Evolutionary conservation across 805 yeast genomes (phyloP), one percentile per base, ranked within the genome.

Genomic region (Cyberlindnera bimundalis): DNA sequence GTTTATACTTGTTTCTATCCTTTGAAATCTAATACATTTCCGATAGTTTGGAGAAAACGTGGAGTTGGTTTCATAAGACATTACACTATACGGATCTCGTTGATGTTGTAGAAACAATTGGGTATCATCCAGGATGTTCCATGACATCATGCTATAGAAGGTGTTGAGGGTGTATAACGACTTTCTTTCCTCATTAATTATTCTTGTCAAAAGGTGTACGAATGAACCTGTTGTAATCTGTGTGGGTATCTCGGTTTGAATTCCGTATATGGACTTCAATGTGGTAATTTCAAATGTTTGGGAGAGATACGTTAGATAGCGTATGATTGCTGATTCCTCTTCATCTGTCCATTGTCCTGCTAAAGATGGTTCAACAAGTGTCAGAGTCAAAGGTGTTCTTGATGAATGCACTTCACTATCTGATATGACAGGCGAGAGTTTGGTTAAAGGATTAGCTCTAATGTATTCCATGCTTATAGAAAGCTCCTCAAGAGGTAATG

Each of bases 121-220:
- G 3, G 35, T 15, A 29, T 52, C 56, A 23, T 53, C 58, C 18
- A 42, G 35, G 18, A 48, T 41, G 24, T 47, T 48, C 55, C 52
- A 52, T 2, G 53, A 52, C 55, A 50, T 50, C 34, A 46, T 26
- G 2, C 48, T 33, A 6, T 44, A 44, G 5, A 52, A 37, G 13
- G 32, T 27, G 15, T 26, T 26, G 9, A 24, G 14, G 36, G 33
- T 26, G 32, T 32, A 9, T 30, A 6, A 15, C 20, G 30, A 4
- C 37, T 16, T 4, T 33, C 21, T 12, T 20, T 17, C 39, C 15
- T 14, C 28, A 28, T 26, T 36, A 14, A n/a, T n/a, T n/a, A n/a
- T n/a, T n/a, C n/a, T 7, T 18, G 17, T 15, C 17, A 38, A 15
- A 35, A 37, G 17, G 21, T 28, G 13, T 16, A 33, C 8, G 21